A percentile compares a stretch with the other conserved stretches of the same genome.
These are phyloP conservation scores for Cucumis melo DNA, from an alignment of 306 rosid species.

Conservation along the genomic window DNA sequence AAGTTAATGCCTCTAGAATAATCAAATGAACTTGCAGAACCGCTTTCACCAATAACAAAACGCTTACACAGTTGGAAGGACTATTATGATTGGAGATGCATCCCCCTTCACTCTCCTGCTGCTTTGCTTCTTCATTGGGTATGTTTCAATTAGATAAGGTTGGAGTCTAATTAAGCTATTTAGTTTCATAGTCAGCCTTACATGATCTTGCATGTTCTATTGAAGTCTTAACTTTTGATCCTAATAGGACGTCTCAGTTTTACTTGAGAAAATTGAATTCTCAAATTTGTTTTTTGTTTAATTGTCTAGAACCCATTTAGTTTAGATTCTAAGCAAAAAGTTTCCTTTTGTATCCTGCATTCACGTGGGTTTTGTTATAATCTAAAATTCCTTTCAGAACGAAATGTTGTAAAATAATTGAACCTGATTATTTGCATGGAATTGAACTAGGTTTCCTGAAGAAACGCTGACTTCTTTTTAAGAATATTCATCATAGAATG, in stretches of 20 bases:
- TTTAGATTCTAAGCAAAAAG: background rate
- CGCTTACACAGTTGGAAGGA: slow-evolving; percentile 56
- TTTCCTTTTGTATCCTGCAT: background rate
- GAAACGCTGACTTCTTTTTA: background rate
- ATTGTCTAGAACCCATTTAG: background rate
- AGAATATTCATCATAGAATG: background rate
- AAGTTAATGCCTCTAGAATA: slow-evolving; percentile 4
- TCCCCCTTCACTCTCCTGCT: slow-evolving; percentile 62
- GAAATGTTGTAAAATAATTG: background rate
- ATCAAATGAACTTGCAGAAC: slow-evolving; percentile 39
- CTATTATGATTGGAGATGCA: slow-evolving; percentile 72
- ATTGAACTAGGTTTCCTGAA: background rate
- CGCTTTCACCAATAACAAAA: slow-evolving; percentile 26
- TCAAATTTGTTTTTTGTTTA: background rate
- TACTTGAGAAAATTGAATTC: background rate
- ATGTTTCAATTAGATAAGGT: slow-evolving; percentile 14
- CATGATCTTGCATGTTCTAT: background rate
- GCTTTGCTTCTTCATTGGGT: slow-evolving; percentile 91
- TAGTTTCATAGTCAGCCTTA: background rate
- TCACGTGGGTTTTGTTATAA: background rate
- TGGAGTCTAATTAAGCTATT: background rate
- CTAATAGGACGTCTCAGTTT: background rate
- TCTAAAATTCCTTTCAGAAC: background rate
- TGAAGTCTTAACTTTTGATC: background rate
- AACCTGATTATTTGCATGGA: background rate